A percentile compares a stretch with the other conserved stretches of the same genome.
Conservation (phyloP, 202 grass and related monocot species). For the Saccharum hybrid region DNA sequence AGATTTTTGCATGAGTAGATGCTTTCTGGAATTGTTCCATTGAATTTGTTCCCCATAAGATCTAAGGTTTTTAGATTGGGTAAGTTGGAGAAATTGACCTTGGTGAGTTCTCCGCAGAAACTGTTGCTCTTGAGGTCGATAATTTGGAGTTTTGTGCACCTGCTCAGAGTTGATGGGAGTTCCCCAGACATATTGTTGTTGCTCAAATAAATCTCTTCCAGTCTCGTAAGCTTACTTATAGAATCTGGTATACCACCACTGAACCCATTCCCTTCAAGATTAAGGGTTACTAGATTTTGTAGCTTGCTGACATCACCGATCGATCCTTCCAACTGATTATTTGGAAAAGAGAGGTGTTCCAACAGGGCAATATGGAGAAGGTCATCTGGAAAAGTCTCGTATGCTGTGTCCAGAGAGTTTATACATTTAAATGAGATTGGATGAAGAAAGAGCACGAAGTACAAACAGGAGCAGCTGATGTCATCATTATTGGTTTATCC, state of each 20-base stretch:
- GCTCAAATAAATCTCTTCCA: constrained; percentile 41
- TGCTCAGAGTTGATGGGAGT: constrained; percentile 30
- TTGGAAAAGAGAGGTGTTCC: constrained; percentile 43
- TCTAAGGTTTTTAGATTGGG: constrained; percentile 44
- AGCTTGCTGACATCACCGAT: constrained; percentile 44
- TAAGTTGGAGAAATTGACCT: constrained; percentile 59
- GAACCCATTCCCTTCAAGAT: constrained; percentile 54
- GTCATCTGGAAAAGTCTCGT: constrained; percentile 43
- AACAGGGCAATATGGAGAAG: constrained; percentile 43
- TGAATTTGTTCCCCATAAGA: constrained; percentile 53
- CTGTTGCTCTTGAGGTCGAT: constrained; percentile 43
- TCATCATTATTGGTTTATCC: not conserved
- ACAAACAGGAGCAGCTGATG: not conserved
- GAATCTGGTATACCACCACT: constrained; percentile 38
- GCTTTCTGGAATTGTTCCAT: constrained; percentile 56
- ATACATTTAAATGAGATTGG: not conserved
- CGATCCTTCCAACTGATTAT: constrained; percentile 48
- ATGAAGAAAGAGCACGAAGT: constrained; percentile 6
- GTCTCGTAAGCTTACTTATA: constrained; percentile 25
- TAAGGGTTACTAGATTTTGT: constrained; percentile 56
- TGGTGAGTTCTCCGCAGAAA: constrained; percentile 47
- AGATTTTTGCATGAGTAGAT: constrained; percentile 56
- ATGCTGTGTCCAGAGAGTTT: not conserved
- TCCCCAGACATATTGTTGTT: constrained; percentile 37
- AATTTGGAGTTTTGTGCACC: constrained; percentile 27